Base-by-base conservation (phyloP, 805 yeast species). In the Nakazawaea ernobii region DNA sequence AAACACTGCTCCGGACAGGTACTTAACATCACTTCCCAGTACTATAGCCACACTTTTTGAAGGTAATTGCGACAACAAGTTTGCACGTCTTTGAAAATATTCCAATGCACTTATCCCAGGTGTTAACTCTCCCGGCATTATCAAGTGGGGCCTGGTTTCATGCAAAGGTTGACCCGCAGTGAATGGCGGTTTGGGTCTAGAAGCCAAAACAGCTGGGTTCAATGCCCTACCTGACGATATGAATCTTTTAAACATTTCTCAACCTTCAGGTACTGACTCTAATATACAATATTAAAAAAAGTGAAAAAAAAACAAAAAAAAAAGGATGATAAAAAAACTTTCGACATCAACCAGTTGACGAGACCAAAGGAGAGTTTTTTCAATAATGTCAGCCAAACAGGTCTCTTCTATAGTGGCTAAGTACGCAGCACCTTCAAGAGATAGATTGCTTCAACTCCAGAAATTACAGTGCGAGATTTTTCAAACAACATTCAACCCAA, bases 1-100 rank as follows among this genome's bases (percentile, higher is more conserved):
- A 58, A 94, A 94, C 1, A 92, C 98, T 8, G 92, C 79, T 0
- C 96, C 96, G 0, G 97, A 82, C 8, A 96, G 87, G 64, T 71
- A 89, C 60, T 87, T 86, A 8, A 84, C 70, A 35, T 75, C 71
- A 57, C 77, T 76, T 0, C 97, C 95, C 1, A 84, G 80, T 8
- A 91, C 62, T 20, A 94, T 79, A 0, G 92, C 91, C 27, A 86
- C 65, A 4, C 92, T 80, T 20, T 75, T 71, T 8, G 75, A 70
- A 1, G 89, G 84, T 57, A 94, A 61, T 32, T 68, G 60, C 29
- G 67, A 67, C 0, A 86, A 76, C 2, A 94, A 65, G n/a, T 66
- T 62, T 6, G 73, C 56, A 47, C 99, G 70, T 55, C 99, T 75
- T 41, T 78, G 70, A 55, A 74, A 86, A 60, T 90, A 94, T 62